Evolutionary conservation across 306 rosid species (phyloP).

Genomic region (Ziziphus jujuba): DNA sequence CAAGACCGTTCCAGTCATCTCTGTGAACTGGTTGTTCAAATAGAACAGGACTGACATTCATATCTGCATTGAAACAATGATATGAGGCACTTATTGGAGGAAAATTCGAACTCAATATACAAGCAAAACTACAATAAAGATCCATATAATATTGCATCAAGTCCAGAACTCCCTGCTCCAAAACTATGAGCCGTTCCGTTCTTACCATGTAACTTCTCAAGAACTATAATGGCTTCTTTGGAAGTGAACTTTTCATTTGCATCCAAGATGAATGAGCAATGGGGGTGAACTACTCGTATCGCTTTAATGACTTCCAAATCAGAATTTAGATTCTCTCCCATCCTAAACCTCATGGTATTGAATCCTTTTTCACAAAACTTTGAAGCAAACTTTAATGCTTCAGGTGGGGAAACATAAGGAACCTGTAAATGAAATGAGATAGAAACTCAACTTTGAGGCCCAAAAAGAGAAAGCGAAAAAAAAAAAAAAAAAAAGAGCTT

Average conservation of each 20-base stretch:
- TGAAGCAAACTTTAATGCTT: slow-evolving; percentile 18
- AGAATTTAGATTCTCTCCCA: slow-evolving; percentile 6
- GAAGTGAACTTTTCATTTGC: slow-evolving; percentile 20
- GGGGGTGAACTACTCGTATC: slow-evolving; percentile 11
- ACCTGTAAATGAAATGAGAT: slow-evolving; percentile 2
- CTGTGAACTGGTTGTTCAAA: slow-evolving; percentile 29
- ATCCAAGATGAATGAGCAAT: slow-evolving; percentile 26
- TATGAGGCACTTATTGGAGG: not conserved
- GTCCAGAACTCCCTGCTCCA: not conserved
- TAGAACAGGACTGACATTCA: slow-evolving; percentile 23
- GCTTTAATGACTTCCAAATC: slow-evolving; percentile 26
- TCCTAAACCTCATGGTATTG: slow-evolving; percentile 15
- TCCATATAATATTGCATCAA: not conserved
- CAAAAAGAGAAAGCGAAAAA: not conserved
- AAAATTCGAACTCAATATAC: not conserved
- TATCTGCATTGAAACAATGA: slow-evolving; percentile 10
- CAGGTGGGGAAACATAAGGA: slow-evolving; percentile 13
- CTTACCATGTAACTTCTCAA: slow-evolving; percentile 25
- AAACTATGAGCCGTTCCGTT: not conserved
- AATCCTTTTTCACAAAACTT: slow-evolving; percentile 14
- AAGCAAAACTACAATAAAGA: not conserved
- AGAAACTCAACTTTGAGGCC: not conserved
- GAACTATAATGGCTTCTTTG: slow-evolving; percentile 17
- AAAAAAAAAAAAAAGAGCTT: not conserved
- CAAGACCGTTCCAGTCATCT: slow-evolving; percentile 31